These are phyloP conservation scores for Phytopythium kandeliae DNA, from an alignment of 352 stramenopile species.

Conservation along the genomic window DNA sequence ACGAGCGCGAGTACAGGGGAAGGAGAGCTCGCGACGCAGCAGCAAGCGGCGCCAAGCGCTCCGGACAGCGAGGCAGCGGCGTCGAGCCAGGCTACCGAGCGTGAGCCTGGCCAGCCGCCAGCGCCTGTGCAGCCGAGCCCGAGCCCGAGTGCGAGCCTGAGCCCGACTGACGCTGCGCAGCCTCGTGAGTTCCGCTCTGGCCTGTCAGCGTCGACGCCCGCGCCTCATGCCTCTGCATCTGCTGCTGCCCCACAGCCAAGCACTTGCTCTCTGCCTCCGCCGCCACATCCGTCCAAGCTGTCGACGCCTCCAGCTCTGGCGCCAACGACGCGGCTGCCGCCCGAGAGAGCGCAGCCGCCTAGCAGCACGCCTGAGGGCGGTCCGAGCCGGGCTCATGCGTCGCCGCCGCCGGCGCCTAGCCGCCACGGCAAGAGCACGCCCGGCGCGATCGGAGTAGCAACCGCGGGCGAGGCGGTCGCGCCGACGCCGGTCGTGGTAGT, in stretches of 20 bases:
- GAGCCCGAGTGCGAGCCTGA: neutral
- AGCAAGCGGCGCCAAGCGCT: too few species aligned
- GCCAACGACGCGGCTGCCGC: neutral
- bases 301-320: neutral
- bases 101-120: neutral
- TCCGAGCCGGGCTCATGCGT: neutral
- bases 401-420: neutral
- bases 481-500: constrained; percentile 11
- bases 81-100: too few species aligned
- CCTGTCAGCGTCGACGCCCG: neutral
- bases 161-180: neutral
- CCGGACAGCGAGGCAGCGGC: too few species aligned
- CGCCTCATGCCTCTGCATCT: neutral
- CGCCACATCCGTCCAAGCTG: neutral
- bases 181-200: neutral
- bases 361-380: neutral
- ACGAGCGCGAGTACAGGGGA: neutral
- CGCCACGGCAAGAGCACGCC: neutral
- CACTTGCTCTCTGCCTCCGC: neutral
- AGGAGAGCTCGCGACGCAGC: neutral
- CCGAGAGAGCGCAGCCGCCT: neutral
- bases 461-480: neutral
- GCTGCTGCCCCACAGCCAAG: neutral
- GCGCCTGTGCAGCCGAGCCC: too few species aligned
- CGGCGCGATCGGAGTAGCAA: neutral